Evolutionary conservation across 2,329 filamentous ascomycete species (phyloP), one percentile per base, ranked within the genome.

Genomic region (Zymoseptoria passerinii): DNA sequence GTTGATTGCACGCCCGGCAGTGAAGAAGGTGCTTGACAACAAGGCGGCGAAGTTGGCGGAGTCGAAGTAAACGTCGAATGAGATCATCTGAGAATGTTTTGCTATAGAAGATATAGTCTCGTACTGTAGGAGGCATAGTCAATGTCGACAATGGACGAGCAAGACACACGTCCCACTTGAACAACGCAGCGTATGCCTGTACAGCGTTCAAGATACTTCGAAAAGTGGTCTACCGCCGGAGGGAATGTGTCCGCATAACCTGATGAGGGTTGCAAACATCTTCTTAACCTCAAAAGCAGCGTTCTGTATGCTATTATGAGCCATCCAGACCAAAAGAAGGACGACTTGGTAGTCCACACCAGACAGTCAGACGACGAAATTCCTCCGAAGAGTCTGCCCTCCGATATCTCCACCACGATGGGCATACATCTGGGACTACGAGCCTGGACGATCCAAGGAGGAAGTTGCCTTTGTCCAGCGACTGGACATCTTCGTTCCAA

Each of bases 341-440:
- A 44, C 16, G 35, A n/a, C 10, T 13, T 44, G 35, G 5, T 44
- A 6, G 35, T 44, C 16, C 35, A 44, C 13, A 44, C 35, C 35
- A 44, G 28, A 2, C 28, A 29, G 10, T 8, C 10, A 10, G 35
- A 44, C 4, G 35, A 44, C 1, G 35, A 16, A 44, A 16, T 13
- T 4, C 10, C 35, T 6, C 16, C 35, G n/a, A 44, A 44, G 35
- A 44, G 13, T 16, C 13, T 44, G 13, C 35, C 35, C 10, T 44
- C 35, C 35, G 35, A 44, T 5, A n/a, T n/a, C n/a, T n/a, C n/a
- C n/a, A 5, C 63, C 63, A 1, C 63, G 63, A 61, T 63, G 58
- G 50, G 59, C 63, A 2, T 81, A 80, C 57, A 68, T 82, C 51
- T 81, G 79, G 79, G 80, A 82, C 65, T 63, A 63, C n/a, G 61